These are phyloP conservation scores for Trichoderma citrinoviride DNA, from an alignment of 2,329 filamentous ascomycete genomes.

Conservation along the genomic window DNA sequence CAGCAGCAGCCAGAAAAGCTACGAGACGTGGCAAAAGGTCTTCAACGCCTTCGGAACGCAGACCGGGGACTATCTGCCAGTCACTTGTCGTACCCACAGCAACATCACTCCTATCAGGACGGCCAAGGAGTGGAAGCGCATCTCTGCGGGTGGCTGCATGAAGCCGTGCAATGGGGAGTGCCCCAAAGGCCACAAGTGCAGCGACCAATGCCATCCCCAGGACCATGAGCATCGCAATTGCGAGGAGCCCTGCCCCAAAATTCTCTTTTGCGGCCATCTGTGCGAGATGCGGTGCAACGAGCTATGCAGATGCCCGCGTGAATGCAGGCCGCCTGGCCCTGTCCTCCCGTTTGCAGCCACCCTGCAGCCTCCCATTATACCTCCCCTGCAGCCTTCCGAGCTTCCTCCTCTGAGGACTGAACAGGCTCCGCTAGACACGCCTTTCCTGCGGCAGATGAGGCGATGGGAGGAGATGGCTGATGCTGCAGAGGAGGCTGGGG, in stretches of 20 bases:
- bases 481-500: too few relatives aligned
- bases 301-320: not conserved
- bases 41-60: constrained; percentile 41
- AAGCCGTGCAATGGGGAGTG: constrained; percentile 24
- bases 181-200: constrained; percentile 27
- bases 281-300: not conserved
- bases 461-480: too few relatives aligned
- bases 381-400: too few relatives aligned
- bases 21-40: constrained; percentile 42
- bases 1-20: constrained; percentile 43
- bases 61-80: constrained; percentile 47
- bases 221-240: not conserved
- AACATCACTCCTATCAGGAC: constrained; percentile 50
- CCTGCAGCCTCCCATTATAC: too few relatives aligned
- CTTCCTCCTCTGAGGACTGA: too few relatives aligned
- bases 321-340: too few relatives aligned
- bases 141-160: constrained; percentile 27
- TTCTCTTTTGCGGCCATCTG: not conserved
- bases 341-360: too few relatives aligned
- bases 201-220: constrained; percentile 24
- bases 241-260: not conserved
- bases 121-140: constrained; percentile 49
- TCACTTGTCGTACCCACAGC: constrained; percentile 62
- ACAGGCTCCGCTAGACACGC: too few relatives aligned
- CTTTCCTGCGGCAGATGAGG: too few relatives aligned